These are phyloP conservation scores for Ascodesmis nigricans DNA, from an alignment of 495 filamentous ascomycete genomes.

Conservation along the genomic window DNA sequence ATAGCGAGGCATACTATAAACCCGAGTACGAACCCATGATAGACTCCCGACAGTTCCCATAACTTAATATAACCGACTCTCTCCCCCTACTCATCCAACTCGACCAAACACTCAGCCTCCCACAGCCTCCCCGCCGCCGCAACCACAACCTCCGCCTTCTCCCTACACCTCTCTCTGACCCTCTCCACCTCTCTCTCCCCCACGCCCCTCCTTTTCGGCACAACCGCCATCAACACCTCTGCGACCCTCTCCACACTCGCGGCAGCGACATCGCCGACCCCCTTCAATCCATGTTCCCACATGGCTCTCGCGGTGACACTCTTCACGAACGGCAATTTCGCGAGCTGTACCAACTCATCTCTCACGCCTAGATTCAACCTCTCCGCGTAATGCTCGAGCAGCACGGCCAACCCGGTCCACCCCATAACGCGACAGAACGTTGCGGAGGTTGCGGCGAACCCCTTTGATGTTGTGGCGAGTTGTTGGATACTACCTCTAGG, in stretches of 20 bases:
- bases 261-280: slow-evolving; percentile 42
- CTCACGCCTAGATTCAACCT: slow-evolving; percentile 51
- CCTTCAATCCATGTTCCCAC: slow-evolving; percentile 55
- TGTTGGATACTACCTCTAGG: slow-evolving; percentile 51
- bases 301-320: slow-evolving; percentile 55
- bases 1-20: too few relatives aligned
- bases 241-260: slow-evolving; percentile 44
- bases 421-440: slow-evolving; percentile 56
- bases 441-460: slow-evolving; percentile 56
- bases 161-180: slow-evolving; percentile 38
- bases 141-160: slow-evolving; percentile 47
- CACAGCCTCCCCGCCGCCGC: slow-evolving; percentile 46
- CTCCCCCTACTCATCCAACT: slow-evolving; percentile 9
- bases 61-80: not conserved
- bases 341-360: slow-evolving; percentile 48
- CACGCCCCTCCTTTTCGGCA: slow-evolving; percentile 38
- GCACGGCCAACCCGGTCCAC: slow-evolving; percentile 51
- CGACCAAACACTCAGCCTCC: slow-evolving; percentile 8
- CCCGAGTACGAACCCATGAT: too few relatives aligned
- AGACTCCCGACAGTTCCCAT: not conserved
- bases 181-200: slow-evolving; percentile 38
- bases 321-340: slow-evolving; percentile 57
- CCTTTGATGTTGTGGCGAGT: slow-evolving; percentile 51
- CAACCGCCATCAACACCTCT: slow-evolving; percentile 39
- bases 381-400: slow-evolving; percentile 56